phyloP scores from a whole-genome alignment of 1,284 basidiomycete species.

The Puccinia horiana region DNA sequence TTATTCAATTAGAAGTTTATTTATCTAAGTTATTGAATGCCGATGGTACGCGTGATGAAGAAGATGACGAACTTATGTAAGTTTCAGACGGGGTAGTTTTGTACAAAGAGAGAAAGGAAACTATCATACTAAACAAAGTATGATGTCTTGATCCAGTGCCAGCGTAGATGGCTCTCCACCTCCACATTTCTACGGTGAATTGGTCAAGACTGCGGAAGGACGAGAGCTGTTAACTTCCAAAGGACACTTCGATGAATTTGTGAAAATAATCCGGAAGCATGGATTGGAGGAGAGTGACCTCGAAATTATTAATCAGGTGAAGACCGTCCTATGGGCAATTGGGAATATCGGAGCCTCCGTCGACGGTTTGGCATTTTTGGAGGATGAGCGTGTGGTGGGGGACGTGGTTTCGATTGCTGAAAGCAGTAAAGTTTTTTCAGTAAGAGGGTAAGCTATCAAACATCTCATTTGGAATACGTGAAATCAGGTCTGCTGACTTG shows the following conservation, averaged over 20 bases:
- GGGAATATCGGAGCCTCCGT: constrained; percentile 90
- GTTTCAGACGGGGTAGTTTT: not conserved
- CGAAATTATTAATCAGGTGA: constrained; percentile 81
- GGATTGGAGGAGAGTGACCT: constrained; percentile 78
- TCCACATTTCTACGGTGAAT: constrained; percentile 94
- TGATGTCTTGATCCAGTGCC: not conserved
- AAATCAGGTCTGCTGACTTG: constrained; percentile 40
- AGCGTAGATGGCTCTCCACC: constrained; percentile 83
- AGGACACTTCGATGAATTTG: constrained; percentile 87
- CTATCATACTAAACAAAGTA: constrained; percentile 12
- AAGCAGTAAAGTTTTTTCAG: constrained; percentile 80
- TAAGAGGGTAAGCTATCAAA: constrained; percentile 74
- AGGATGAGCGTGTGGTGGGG: constrained; percentile 89
- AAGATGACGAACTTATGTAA: constrained; percentile 63
- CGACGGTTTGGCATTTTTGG: constrained; percentile 87
- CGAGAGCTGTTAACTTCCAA: constrained; percentile 85
- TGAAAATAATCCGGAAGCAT: constrained; percentile 83
- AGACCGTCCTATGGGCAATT: constrained; percentile 94
- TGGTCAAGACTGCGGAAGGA: constrained; percentile 91
- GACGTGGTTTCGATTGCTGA: constrained; percentile 88
- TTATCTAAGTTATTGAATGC: constrained; percentile 73
- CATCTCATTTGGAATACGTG: not conserved
- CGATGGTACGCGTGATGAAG: constrained; percentile 64
- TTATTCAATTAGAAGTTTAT: constrained; percentile 81
- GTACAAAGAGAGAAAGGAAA: not conserved